phyloP scores from a whole-genome alignment of 1,139 yeast genomes.

The Kurtzmaniella quercitrusa region DNA sequence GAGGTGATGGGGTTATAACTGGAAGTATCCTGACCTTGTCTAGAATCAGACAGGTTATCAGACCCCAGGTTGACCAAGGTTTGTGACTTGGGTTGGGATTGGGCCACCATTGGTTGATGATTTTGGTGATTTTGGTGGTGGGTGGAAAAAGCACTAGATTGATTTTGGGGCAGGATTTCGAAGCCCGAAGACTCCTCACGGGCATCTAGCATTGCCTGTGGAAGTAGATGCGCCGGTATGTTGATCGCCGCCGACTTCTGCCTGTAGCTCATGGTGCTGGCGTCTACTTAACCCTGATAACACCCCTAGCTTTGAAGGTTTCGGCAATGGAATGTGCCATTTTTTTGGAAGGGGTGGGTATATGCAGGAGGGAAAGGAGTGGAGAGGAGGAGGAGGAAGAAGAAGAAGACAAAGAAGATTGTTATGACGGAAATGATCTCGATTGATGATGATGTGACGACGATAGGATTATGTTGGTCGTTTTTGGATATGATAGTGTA shows the following conservation, averaged over 20 bases:
- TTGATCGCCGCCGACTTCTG: conserved; percentile 6
- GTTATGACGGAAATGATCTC: background rate
- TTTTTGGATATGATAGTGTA: no score
- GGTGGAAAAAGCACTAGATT: background rate
- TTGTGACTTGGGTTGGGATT: background rate
- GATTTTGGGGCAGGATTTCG: background rate
- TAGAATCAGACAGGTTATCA: no score
- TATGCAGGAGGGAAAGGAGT: background rate
- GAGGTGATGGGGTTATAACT: background rate
- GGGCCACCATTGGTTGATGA: no score
- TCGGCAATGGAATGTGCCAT: background rate
- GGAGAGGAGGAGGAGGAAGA: background rate
- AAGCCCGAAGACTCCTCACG: background rate
- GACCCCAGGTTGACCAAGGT: no score
- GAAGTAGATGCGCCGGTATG: conserved; percentile 35
- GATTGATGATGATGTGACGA: background rate
- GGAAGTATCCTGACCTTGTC: no score
- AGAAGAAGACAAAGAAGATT: background rate
- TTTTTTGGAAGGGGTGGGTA: background rate
- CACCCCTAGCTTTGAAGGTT: background rate
- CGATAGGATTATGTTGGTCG: no score
- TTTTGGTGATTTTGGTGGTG: no score
- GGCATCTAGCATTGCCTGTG: conserved; percentile 23
- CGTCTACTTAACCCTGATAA: background rate
- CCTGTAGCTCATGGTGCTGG: background rate